Evolutionary conservation across 2,329 filamentous ascomycete species (phyloP).

Genomic region (Ascocoryne sarcoides): DNA sequence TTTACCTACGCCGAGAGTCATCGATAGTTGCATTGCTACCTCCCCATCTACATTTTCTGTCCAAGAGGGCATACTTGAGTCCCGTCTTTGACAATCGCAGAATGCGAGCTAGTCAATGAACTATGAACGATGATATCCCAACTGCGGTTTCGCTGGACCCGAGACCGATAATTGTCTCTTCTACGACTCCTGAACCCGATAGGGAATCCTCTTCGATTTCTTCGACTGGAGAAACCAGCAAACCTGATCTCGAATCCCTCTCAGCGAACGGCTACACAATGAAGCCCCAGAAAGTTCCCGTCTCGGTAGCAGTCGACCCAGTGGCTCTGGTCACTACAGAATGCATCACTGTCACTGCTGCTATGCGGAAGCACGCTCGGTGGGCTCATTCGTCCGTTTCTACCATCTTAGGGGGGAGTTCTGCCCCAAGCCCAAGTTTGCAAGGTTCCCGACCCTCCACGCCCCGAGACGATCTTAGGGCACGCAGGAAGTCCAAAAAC

Average conservation of each 20-base stretch:
- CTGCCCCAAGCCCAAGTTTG: constrained; percentile 31
- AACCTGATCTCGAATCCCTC: constrained; percentile 4
- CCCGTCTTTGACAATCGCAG: constrained; percentile 6
- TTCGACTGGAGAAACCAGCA: constrained; percentile 2
- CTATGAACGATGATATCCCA: constrained; percentile 25
- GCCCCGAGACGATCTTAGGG: constrained; percentile 22
- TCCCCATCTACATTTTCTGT: background rate
- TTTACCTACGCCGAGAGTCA: background rate
- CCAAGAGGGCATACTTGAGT: background rate
- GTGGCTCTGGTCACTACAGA: constrained; percentile 93
- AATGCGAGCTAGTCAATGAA: constrained; percentile 13
- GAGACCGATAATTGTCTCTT: constrained; percentile 13
- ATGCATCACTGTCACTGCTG: constrained; percentile 96
- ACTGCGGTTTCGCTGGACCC: constrained; percentile 11
- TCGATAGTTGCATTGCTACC: background rate
- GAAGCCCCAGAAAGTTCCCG: constrained; percentile 28
- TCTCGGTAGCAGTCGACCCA: constrained; percentile 80
- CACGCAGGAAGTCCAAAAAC: constrained; percentile 17
- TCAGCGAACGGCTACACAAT: constrained; percentile 15
- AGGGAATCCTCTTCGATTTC: constrained; percentile 8
- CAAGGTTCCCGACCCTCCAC: constrained; percentile 40
- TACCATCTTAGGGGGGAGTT: constrained; percentile 76
- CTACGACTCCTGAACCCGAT: constrained; percentile 9
- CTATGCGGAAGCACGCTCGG: constrained; percentile 94
- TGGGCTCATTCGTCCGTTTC: constrained; percentile 95